Evolutionary conservation across 2,329 filamentous ascomycete species (phyloP).

Genomic region (Xylaria sp.): DNA sequence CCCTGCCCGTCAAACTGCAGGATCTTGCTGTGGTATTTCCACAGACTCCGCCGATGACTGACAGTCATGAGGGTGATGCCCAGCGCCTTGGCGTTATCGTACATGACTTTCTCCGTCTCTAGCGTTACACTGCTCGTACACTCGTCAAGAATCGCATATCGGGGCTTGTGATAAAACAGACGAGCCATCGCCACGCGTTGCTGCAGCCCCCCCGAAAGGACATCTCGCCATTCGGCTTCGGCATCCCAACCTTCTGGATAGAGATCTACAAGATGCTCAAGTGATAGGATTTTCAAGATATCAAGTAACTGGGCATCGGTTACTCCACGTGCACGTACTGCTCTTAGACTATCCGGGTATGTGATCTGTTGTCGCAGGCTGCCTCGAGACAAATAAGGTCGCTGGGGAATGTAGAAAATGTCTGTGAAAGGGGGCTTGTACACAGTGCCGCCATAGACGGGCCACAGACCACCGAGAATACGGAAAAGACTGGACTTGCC

Average conservation of each 20-base stretch:
- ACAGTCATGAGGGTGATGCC: constrained; percentile 98
- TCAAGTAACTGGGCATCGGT: constrained; percentile 82
- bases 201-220: constrained; percentile 90
- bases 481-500: constrained; percentile 97
- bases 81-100: constrained; percentile 90
- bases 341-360: constrained; percentile 88
- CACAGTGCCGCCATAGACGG: constrained; percentile 94
- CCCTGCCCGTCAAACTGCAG: constrained; percentile 97
- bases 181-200: constrained; percentile 97
- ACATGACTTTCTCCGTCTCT: constrained; percentile 95
- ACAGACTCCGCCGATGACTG: constrained; percentile 87
- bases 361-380: constrained; percentile 96
- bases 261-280: constrained; percentile 82
- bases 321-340: constrained; percentile 85
- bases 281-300: constrained; percentile 81
- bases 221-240: constrained; percentile 96
- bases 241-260: constrained; percentile 86
- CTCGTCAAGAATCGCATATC: constrained; percentile 96
- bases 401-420: constrained; percentile 98
- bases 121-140: constrained; percentile 96
- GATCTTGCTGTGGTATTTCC: constrained; percentile 96
- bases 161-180: constrained; percentile 90
- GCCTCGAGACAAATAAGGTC: constrained; percentile 90
- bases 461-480: constrained; percentile 95
- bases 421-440: constrained; percentile 90